These are phyloP conservation scores for Colletotrichum limetticola DNA, from an alignment of 2,329 filamentous ascomycete genomes.

Conservation along the genomic window DNA sequence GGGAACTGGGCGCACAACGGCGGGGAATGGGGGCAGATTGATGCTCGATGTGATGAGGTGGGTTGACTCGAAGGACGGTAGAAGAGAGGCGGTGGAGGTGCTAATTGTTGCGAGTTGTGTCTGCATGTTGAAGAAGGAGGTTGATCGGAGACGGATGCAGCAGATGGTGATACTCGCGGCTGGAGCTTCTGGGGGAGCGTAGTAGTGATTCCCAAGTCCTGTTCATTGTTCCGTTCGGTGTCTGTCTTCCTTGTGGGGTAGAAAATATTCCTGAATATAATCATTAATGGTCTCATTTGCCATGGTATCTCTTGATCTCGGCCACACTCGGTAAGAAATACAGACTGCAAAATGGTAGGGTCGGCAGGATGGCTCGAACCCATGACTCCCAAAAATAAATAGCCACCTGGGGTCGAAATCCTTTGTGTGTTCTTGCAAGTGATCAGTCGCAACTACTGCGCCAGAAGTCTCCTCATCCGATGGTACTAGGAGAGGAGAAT, in stretches of 20 bases:
- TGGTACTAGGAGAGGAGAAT: neutral
- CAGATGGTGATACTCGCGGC: slow-evolving; percentile 59
- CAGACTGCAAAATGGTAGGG: too few relatives aligned
- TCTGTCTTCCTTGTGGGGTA: neutral
- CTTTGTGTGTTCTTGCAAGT: neutral
- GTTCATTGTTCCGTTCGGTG: neutral
- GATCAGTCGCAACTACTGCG: neutral
- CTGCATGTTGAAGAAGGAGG: slow-evolving; percentile 73
- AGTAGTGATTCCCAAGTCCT: neutral
- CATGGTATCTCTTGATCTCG: too few relatives aligned
- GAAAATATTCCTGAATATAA: neutral
- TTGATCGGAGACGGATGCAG: slow-evolving; percentile 64
- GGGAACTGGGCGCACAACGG: slow-evolving; percentile 49
- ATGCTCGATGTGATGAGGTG: slow-evolving; percentile 53
- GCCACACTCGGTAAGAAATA: too few relatives aligned
- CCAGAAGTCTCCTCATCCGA: neutral
- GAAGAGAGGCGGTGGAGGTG: slow-evolving; percentile 55
- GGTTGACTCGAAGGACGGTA: slow-evolving; percentile 45
- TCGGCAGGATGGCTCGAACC: too few relatives aligned
- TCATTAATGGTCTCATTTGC: neutral
- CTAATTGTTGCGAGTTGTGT: slow-evolving; percentile 67
- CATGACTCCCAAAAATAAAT: too few relatives aligned
- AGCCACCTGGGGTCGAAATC: too few relatives aligned
- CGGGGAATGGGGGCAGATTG: slow-evolving; percentile 63
- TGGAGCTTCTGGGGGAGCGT: slow-evolving; percentile 37